Evolutionary conservation across 768 basidiomycete species (phyloP).

Genomic region (Mycena capillaripes): DNA sequence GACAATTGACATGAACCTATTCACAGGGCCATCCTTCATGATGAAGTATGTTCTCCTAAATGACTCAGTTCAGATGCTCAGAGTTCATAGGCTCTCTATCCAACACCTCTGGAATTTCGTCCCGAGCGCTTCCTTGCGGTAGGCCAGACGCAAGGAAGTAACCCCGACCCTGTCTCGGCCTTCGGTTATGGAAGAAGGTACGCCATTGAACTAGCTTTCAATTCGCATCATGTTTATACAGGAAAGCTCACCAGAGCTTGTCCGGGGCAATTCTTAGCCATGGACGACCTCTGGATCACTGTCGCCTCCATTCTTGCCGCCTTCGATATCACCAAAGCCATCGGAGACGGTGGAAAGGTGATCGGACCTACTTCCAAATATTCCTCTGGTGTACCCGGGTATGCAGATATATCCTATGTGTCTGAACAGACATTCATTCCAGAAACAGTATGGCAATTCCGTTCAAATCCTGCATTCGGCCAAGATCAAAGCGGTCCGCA

Average conservation of each 20-base stretch:
- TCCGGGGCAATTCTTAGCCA: neutral
- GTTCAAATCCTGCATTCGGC: neutral
- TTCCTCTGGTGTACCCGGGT: neutral
- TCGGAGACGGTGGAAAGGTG: neutral
- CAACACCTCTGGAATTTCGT: neutral
- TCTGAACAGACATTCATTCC: neutral
- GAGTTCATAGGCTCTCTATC: neutral
- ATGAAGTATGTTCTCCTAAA: slow-evolving; percentile 8
- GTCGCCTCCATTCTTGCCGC: neutral
- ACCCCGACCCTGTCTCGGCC: neutral
- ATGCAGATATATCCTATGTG: neutral
- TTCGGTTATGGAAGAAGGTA: neutral
- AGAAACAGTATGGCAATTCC: neutral
- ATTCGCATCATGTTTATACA: neutral
- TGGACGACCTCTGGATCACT: slow-evolving; percentile 3
- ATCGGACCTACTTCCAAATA: neutral
- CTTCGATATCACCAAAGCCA: slow-evolving; percentile 5
- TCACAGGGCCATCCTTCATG: neutral
- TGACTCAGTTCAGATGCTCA: neutral
- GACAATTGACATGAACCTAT: neutral
- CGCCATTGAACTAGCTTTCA: neutral
- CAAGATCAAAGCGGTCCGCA: neutral
- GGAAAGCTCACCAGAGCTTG: neutral
- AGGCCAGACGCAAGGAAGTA: neutral
- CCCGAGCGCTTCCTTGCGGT: neutral